phyloP scores from a whole-genome alignment of 2,329 filamentous ascomycete genomes.

The Sordariomycetes sp. region DNA sequence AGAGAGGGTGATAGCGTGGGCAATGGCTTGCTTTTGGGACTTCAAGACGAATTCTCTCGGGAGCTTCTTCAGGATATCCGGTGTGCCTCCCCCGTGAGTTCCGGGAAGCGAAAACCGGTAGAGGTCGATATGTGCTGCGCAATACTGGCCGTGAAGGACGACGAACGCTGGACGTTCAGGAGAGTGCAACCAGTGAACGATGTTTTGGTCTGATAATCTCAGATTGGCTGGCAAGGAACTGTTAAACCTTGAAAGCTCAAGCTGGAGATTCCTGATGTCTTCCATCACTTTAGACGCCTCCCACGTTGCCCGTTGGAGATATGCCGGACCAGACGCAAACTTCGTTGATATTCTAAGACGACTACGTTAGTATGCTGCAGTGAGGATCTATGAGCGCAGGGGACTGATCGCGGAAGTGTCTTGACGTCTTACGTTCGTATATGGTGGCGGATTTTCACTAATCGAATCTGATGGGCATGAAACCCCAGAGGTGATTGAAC shows the following conservation, averaged over 20 bases:
- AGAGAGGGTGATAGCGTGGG: constrained; percentile 23
- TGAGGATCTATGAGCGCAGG: neutral
- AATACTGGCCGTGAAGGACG: constrained; percentile 24
- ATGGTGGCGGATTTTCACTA: constrained; percentile 24
- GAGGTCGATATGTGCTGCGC: constrained; percentile 24
- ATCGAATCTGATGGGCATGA: constrained; percentile 22
- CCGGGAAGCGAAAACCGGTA: constrained; percentile 27
- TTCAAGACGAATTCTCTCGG: constrained; percentile 22
- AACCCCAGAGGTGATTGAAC: constrained; percentile 15
- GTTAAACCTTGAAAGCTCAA: constrained; percentile 23
- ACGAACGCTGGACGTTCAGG: constrained; percentile 22
- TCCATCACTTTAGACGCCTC: constrained; percentile 26
- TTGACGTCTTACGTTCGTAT: constrained; percentile 20
- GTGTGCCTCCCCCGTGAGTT: constrained; percentile 18
- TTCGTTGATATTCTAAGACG: constrained; percentile 9
- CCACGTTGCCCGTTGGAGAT: constrained; percentile 8
- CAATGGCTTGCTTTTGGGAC: constrained; percentile 26
- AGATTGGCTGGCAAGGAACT: constrained; percentile 21
- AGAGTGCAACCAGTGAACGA: constrained; percentile 17
- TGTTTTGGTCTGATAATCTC: constrained; percentile 21
- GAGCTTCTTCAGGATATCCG: constrained; percentile 20
- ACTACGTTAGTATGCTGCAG: neutral
- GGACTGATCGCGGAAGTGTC: neutral
- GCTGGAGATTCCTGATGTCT: constrained; percentile 23
- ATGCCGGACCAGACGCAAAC: constrained; percentile 6